Evolutionary conservation across 768 basidiomycete species (phyloP), one percentile per base, ranked within the genome.

Genomic region (Mycena filopes): DNA sequence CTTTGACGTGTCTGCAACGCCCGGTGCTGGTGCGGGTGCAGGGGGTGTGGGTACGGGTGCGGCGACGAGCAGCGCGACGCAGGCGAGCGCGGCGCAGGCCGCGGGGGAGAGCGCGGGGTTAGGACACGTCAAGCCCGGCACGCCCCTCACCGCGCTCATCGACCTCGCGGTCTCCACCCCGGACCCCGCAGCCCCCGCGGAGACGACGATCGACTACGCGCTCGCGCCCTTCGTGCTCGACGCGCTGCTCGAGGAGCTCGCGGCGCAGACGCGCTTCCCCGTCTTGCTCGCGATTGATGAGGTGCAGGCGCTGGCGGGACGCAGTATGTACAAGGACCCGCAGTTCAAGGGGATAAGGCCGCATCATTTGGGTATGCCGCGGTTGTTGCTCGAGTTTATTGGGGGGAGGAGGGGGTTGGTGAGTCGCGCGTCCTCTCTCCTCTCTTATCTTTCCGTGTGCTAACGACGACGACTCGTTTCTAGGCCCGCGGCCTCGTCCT

Each of bases 221-320:
- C 48, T 80, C 40, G 83, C 92, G 0, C 87, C 91, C 0, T 73
- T 81, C 2, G 83, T 89, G 15, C 75, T 96, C 45, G 79, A 82
- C 4, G 82, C 82, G 0, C 70, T 95, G 18, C 77, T 96, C 74
- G 78, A 77, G 18, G 86, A 89, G 67, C 76, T 97, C 6, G 86
- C 86, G 21, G 74, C 72, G 43, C 95, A 96, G 72, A 87, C 80
- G 2, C 73, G 83, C 91, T 95, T 83, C 71, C 94, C 94, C 0
- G 91, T 97, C 2, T 74, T 98, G 8, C 79, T 96, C 31, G 95
- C 95, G 0, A 81, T 96, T 1, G 96, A 98, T 68, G 95, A 97
- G 70, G 88, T 94, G 75, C 96, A 97, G 75, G 84, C 93, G 0
- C 76, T 98, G 26, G 95, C 93, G 71, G 81, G 85, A 72, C 78